Evolutionary conservation across 306 rosid genomes (phyloP).

Genomic region (Dalbergia cultrata): DNA sequence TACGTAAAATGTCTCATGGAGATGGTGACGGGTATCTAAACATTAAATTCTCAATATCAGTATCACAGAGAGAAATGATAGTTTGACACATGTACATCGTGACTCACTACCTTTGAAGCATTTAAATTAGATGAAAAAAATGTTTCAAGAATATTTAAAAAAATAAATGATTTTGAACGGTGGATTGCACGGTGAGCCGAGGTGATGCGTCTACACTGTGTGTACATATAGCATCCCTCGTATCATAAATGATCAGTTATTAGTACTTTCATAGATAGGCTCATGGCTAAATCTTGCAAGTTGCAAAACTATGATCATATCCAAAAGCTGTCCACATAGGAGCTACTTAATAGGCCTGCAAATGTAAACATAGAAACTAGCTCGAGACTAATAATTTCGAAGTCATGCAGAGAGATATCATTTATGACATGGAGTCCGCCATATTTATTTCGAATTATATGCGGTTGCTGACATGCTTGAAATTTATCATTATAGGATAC

Average conservation of each 20-base stretch:
- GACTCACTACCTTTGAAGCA: no score
- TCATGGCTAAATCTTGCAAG: neutral
- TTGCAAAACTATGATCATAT: neutral
- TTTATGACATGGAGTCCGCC: neutral
- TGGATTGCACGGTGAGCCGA: no score
- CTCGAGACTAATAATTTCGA: neutral
- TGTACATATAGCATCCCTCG: no score
- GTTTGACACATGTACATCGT: no score
- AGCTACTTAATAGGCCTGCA: neutral
- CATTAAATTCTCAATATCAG: no score
- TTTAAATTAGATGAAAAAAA: no score
- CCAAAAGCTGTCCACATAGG: neutral
- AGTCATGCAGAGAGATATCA: neutral
- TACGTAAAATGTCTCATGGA: neutral
- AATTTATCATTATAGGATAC: no score
- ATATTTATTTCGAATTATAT: neutral
- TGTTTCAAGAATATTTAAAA: no score
- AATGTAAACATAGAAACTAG: neutral
- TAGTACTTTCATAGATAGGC: neutral
- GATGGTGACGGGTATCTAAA: neutral
- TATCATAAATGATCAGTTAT: neutral
- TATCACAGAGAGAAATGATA: no score
- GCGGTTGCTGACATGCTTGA: neutral
- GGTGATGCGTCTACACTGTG: no score
- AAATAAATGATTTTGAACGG: no score